A percentile compares a stretch with the other conserved stretches of the same genome.
Evolutionary conservation across 306 rosid species (phyloP).

Genomic region (Cotoneaster glaucophyllus): DNA sequence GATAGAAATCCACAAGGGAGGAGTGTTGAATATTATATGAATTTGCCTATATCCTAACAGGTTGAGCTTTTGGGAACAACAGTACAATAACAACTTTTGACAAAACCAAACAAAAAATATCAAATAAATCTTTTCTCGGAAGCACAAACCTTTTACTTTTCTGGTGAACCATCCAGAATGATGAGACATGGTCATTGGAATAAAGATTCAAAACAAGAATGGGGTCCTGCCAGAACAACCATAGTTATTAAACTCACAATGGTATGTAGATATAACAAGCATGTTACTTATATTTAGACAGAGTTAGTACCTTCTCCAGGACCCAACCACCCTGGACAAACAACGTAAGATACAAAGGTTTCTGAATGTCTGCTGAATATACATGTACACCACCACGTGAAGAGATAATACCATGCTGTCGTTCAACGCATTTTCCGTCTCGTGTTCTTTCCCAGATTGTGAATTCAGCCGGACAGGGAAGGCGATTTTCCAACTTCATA

Average conservation of each 20-base stretch:
- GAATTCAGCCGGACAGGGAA: conserved; percentile 86
- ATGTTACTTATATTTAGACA: conserved; percentile 4
- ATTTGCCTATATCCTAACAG: background rate
- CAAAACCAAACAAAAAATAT: background rate
- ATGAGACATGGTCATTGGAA: conserved; percentile 57
- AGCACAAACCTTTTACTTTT: conserved; percentile 69
- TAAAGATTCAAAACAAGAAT: conserved; percentile 71
- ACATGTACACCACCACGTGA: conserved; percentile 72
- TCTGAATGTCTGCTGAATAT: conserved; percentile 84
- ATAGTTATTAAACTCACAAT: background rate
- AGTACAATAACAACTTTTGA: background rate
- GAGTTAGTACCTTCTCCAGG: conserved; percentile 73
- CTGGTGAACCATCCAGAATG: conserved; percentile 87
- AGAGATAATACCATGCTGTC: conserved; percentile 54
- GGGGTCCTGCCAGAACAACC: conserved; percentile 54
- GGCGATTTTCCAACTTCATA: conserved; percentile 80
- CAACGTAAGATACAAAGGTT: conserved; percentile 68
- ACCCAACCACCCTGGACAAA: conserved; percentile 84
- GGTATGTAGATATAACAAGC: background rate
- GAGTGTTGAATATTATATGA: background rate
- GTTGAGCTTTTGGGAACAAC: background rate
- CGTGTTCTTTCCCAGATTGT: conserved; percentile 64
- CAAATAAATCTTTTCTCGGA: background rate
- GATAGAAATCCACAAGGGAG: background rate
- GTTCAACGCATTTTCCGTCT: conserved; percentile 62